Conservation (phyloP, 108 stramenopile species). For the Cylindrotheca fusiformis region DNA sequence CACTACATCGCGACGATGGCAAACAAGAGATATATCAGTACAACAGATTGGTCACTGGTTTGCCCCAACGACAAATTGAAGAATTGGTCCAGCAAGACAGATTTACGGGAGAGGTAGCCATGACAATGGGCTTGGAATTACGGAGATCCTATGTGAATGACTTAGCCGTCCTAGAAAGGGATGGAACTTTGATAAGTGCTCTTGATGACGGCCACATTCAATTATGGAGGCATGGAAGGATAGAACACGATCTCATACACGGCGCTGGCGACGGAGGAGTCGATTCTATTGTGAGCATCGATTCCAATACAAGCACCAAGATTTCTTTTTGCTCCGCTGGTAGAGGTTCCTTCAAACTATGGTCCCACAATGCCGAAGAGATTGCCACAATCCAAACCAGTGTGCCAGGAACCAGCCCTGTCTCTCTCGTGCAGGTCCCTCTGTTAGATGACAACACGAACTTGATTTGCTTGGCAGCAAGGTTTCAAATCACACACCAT, state of each 20-base stretch:
- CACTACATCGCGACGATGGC: slow-evolving; percentile 15
- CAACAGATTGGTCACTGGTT: slow-evolving; percentile 46
- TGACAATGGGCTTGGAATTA: slow-evolving; percentile 60
- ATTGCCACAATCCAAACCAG: slow-evolving; percentile 15
- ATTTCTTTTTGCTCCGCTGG: slow-evolving; percentile 46
- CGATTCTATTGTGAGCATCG: slow-evolving; percentile 32
- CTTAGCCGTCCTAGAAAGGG: slow-evolving; percentile 31
- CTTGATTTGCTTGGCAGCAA: slow-evolving; percentile 35
- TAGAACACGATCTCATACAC: slow-evolving; percentile 35
- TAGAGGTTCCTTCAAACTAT: slow-evolving; percentile 33
- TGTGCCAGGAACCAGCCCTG: slow-evolving; percentile 35
- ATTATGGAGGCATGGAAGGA: slow-evolving; percentile 39
- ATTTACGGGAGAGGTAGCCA: slow-evolving; percentile 33
- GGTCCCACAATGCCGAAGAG: slow-evolving; percentile 33
- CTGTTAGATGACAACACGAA: background rate
- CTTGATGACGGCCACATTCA: slow-evolving; percentile 58
- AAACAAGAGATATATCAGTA: slow-evolving; percentile 23
- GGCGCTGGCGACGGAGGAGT: slow-evolving; percentile 16
- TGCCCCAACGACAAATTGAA: slow-evolving; percentile 54
- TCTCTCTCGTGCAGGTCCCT: slow-evolving; percentile 24
- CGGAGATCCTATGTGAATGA: slow-evolving; percentile 55
- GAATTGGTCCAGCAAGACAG: slow-evolving; percentile 18
- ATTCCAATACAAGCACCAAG: slow-evolving; percentile 1
- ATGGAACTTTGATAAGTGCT: slow-evolving; percentile 46
- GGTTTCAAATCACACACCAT: slow-evolving; percentile 36